Evolutionary conservation across 2,329 filamentous ascomycete genomes (phyloP), one percentile per base, ranked within the genome.

Genomic region (Huntiella moniliformis): DNA sequence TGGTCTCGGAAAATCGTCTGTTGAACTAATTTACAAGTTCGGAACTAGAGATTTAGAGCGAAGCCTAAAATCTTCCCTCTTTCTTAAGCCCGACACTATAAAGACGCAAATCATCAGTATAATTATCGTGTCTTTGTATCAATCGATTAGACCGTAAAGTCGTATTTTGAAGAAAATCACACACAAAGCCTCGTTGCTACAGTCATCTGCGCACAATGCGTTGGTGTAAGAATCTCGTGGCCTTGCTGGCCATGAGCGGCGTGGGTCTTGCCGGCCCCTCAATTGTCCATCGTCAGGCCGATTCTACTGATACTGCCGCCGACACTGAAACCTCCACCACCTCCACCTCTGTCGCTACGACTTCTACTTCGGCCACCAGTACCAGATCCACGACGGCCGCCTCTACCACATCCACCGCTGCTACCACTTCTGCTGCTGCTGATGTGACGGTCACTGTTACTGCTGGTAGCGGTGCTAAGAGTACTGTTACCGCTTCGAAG

Each of bases 371-470:
- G 3, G 18, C 12, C 7, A 10, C 37, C 3, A 38, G n/a, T n/a
- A 33, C 46, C n/a, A 36, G 42, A 32, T 36, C 42, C 34, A 13
- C 47, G 6, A n/a, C 40, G 5, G 39, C 22, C 32, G 17, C 11
- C 6, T 6, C 35, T 7, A 36, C 47, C 8, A 47, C 44, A 7
- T 36, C 36, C 11, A 42, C 43, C n/a, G 39, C 38, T 13, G 5
- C 40, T 36, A 39, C 49, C 1, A 22, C 34, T 7, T 4, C 31
- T 5, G 28, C 12, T 28, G 44, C 42, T n/a, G 43, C 13, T 15
- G 47, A 51, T 16, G 50, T 51, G 42, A 53, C 51, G 10, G 54
- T 52, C 5, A 54, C 39, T 17, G 49, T 51, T 37, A 50, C 47
- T 5, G 17, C 16, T 13, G 44, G 36, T 12, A 31, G 35, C 35